Percentiles rank a stretch among this genome's conserved stretches.
These are phyloP conservation scores for Santalum album DNA, from an alignment of 164 flowering plant genomes.

Conservation along the genomic window DNA sequence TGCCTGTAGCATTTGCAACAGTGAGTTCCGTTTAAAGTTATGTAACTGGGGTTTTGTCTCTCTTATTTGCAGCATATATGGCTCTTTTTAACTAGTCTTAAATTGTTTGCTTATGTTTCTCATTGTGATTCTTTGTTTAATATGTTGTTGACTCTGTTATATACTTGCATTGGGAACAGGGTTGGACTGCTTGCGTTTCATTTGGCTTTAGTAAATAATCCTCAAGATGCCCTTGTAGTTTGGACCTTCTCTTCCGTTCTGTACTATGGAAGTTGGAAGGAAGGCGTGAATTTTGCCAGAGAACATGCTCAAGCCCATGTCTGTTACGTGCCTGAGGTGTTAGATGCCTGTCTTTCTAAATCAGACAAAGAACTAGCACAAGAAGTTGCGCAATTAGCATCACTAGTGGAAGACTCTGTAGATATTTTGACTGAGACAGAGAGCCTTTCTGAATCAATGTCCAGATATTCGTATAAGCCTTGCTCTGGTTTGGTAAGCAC, in stretches of 20 bases:
- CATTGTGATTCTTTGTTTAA: neutral
- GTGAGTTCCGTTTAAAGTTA: too few species aligned
- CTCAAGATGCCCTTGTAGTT: constrained; percentile 66
- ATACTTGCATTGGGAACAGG: constrained; percentile 36
- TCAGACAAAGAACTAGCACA: constrained; percentile 55
- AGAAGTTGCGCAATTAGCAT: constrained; percentile 44
- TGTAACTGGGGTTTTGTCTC: too few species aligned
- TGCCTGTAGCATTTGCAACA: too few species aligned
- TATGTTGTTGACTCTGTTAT: neutral
- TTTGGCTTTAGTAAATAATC: constrained; percentile 54
- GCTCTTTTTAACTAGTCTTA: too few species aligned
- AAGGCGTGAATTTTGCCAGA: constrained; percentile 59
- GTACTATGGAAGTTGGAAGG: constrained; percentile 57
- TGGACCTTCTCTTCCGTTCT: constrained; percentile 61
- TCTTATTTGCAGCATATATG: too few species aligned
- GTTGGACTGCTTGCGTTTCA: constrained; percentile 78
- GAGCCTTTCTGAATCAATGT: constrained; percentile 29
- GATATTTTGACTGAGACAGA: constrained; percentile 26
- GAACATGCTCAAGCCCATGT: constrained; percentile 24
- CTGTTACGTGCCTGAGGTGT: constrained; percentile 54
- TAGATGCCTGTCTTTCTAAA: constrained; percentile 15
- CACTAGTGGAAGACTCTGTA: constrained; percentile 36
- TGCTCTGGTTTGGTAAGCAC: constrained; percentile 49
- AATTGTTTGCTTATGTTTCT: neutral
- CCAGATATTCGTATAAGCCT: constrained; percentile 27